Evolutionary conservation across 2,329 filamentous ascomycete species (phyloP).

Genomic region (Fusarium sp.): DNA sequence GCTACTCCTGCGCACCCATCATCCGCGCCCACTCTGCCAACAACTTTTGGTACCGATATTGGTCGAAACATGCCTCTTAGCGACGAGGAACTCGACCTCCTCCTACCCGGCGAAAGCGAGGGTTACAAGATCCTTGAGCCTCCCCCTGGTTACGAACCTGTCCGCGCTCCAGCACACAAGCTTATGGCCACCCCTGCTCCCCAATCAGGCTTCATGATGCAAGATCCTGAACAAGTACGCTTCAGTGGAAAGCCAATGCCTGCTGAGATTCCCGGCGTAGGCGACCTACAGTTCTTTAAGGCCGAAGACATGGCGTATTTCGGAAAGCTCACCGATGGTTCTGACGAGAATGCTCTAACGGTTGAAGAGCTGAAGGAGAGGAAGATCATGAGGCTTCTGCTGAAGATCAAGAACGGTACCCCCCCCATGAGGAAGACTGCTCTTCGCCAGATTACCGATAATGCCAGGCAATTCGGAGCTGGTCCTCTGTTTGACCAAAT

Average conservation of each 20-base stretch:
- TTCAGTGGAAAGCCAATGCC: slow-evolving; percentile 89
- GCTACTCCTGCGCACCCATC: slow-evolving; percentile 82
- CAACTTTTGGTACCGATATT: slow-evolving; percentile 84
- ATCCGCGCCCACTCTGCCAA: slow-evolving; percentile 62
- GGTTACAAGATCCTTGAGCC: slow-evolving; percentile 93
- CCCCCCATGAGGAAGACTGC: slow-evolving; percentile 99
- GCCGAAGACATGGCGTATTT: slow-evolving; percentile 99
- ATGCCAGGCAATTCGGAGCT: slow-evolving; percentile 94
- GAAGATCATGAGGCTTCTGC: slow-evolving; percentile 95
- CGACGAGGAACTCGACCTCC: slow-evolving; percentile 92
- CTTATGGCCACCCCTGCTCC: slow-evolving; percentile 78
- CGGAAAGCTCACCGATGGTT: slow-evolving; percentile 93
- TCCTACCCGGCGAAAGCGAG: slow-evolving; percentile 87
- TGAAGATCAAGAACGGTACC: slow-evolving; percentile 99
- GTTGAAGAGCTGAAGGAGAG: slow-evolving; percentile 97
- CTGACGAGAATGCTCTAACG: slow-evolving; percentile 88
- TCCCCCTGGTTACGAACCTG: slow-evolving; percentile 90
- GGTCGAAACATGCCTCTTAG: slow-evolving; percentile 83
- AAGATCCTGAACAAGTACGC: slow-evolving; percentile 87
- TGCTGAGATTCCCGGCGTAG: slow-evolving; percentile 94
- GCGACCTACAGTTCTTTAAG: slow-evolving; percentile 98
- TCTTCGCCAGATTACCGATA: slow-evolving; percentile 95
- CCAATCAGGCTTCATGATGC: slow-evolving; percentile 95
- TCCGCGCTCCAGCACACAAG: slow-evolving; percentile 80
- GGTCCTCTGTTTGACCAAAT: slow-evolving; percentile 97